Conservation (phyloP, 2,329 filamentous ascomycete genomes). For the Phaeosphaeriaceae sp. region DNA sequence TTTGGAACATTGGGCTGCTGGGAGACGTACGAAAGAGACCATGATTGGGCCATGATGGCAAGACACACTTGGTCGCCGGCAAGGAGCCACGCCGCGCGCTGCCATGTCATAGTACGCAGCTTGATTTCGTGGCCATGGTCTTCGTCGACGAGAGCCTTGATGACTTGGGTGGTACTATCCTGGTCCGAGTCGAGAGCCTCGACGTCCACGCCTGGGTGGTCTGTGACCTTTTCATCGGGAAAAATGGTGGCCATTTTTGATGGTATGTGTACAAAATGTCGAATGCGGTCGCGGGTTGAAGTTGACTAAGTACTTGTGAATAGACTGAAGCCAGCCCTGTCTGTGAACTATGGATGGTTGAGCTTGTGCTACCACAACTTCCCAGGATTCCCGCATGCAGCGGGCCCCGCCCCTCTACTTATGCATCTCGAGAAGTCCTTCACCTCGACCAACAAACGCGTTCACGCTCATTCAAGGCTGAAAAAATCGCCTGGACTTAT, state of each 20-base stretch:
- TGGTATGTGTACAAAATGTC: too few relatives aligned
- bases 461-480: background rate
- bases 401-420: background rate
- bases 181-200: conserved; percentile 13
- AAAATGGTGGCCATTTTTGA: background rate
- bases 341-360: background rate
- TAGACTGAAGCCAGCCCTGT: too few relatives aligned
- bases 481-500: background rate
- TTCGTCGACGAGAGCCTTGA: conserved; percentile 27
- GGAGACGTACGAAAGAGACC: conserved; percentile 73
- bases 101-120: conserved; percentile 56
- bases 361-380: background rate
- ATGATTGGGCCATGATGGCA: conserved; percentile 92
- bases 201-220: background rate
- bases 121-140: conserved; percentile 60
- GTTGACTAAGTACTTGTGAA: too few relatives aligned
- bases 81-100: conserved; percentile 80
- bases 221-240: background rate
- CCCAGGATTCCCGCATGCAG: background rate
- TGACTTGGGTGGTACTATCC: conserved; percentile 16
- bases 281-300: too few relatives aligned
- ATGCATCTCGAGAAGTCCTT: background rate
- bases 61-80: conserved; percentile 96
- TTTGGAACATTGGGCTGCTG: background rate
- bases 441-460: background rate